Base-by-base conservation (phyloP, 495 filamentous ascomycete species). In the Tirmania nivea region DNA sequence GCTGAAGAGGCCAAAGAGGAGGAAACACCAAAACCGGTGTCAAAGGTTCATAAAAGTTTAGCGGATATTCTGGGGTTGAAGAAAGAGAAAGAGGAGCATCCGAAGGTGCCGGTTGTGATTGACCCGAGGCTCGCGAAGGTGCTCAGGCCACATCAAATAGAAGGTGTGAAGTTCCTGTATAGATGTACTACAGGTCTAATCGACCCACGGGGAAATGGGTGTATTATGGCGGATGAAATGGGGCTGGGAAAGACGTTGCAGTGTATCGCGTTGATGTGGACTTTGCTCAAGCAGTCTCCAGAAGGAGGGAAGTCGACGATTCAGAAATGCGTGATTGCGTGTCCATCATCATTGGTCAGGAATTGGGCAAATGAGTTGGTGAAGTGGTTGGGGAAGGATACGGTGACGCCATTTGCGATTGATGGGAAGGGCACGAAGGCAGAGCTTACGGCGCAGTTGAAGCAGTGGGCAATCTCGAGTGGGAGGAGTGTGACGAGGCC, bases 211-310 rank as follows among this genome's bases (percentile, higher is more conserved):
- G 92, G 92, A 20, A 84, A 95, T 68, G 90, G 90, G 0, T 96
- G 90, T 65, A 99, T 99, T 65, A 99, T 99, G 90, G 90, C 90
- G 58, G 90, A 99, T 64, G 90, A 94, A 60, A 99, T 99, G 90
- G 90, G 90, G 48, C 68, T 99, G 35, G 90, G 90, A 48, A 99
- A 99, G 69, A 99, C 90, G 74, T 69, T 83, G 34, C 80, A 84
- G 74, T 84, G 80, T 58, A 84, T 86, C 53, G 66, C 81, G 5
- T 70, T 86, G 59, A 87, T 99, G 75, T 99, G 90, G 90, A 96
- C 89, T 10, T 70, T 99, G 2, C 68, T 99, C 10, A 96, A 94
- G 66, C 90, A 99, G 63, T 92, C 87, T 8, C 82, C 89, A 1
- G 88, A 94, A 25, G 85, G 89, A 49, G 90, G 90, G 35, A 96